Percentiles rank a stretch among this genome's conserved stretches.
phyloP scores from a whole-genome alignment of 441 rosid genomes.

The Corymbia citriodora region DNA sequence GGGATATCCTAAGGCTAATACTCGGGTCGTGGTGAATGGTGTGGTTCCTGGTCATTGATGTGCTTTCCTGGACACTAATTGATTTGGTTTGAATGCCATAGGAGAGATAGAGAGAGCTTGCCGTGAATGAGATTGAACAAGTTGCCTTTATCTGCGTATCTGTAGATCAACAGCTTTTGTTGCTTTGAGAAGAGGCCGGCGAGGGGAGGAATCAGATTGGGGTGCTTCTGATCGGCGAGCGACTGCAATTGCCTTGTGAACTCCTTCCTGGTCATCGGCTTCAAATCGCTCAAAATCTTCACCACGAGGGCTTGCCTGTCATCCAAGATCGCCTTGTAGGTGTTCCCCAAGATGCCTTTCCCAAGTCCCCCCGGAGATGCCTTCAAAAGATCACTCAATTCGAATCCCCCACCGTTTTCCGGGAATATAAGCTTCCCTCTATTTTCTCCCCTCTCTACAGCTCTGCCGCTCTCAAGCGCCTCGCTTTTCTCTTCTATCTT shows the following conservation, averaged over 20 bases:
- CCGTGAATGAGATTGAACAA: conserved; percentile 45
- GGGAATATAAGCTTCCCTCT: conserved; percentile 25
- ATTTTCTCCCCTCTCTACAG: conserved; percentile 6
- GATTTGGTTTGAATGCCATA: background rate
- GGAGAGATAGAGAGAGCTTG: background rate
- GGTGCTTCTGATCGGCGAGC: conserved; percentile 29
- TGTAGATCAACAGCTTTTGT: conserved; percentile 38
- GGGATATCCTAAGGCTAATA: background rate
- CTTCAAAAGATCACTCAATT: conserved; percentile 30
- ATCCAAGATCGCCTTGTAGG: conserved; percentile 34
- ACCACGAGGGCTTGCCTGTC: conserved; percentile 25
- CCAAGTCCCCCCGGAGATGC: conserved; percentile 43
- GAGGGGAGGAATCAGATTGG: conserved; percentile 45
- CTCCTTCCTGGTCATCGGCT: conserved; percentile 34
- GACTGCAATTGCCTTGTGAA: conserved; percentile 23
- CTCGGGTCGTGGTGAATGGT: rapidly evolving
- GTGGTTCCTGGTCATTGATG: background rate
- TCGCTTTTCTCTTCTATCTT: background rate
- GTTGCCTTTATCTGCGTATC: conserved; percentile 36
- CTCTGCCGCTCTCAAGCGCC: background rate
- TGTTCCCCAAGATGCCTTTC: conserved; percentile 32
- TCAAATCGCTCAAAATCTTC: conserved; percentile 33
- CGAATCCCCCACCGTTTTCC: conserved; percentile 16
- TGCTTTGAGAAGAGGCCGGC: conserved; percentile 37
- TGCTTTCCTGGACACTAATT: background rate